Evolutionary conservation across 768 basidiomycete species (phyloP).

Genomic region (Bullera alba): DNA sequence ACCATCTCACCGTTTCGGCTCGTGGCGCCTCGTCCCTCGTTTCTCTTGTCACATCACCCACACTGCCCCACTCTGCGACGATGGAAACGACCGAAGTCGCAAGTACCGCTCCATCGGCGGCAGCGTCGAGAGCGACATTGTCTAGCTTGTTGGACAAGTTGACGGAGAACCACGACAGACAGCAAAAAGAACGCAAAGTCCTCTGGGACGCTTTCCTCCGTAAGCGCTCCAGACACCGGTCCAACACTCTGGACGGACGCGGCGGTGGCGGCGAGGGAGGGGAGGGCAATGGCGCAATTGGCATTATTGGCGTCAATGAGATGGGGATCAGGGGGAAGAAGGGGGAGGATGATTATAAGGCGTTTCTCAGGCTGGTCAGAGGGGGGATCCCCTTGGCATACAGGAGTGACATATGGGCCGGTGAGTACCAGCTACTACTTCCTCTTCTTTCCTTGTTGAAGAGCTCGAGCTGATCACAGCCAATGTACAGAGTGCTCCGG

Average conservation of each 20-base stretch:
- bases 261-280: too few relatives aligned
- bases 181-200: conserved; percentile 56
- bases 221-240: conserved; percentile 54
- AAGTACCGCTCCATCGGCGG: not conserved
- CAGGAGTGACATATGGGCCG: conserved; percentile 36
- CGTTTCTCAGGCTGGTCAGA: conserved; percentile 69
- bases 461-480: conserved; percentile 54
- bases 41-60: conserved; percentile 3
- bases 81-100: conserved; percentile 1
- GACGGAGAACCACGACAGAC: conserved; percentile 72
- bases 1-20: conserved; percentile 34
- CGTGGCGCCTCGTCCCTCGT: conserved; percentile 27
- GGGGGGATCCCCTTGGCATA: conserved; percentile 67
- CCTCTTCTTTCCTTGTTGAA: not conserved
- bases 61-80: too few relatives aligned
- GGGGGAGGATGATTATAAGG: conserved; percentile 61
- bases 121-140: conserved; percentile 50
- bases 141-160: conserved; percentile 66
- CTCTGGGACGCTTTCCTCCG: conserved; percentile 83
- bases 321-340: conserved; percentile 63
- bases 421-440: conserved; percentile 52
- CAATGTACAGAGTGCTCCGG: conserved; percentile 86
- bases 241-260: conserved; percentile 55
- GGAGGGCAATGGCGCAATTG: too few relatives aligned
- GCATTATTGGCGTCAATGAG: conserved; percentile 83